Evolutionary conservation across 768 basidiomycete genomes (phyloP).

Genomic region (Podaxis sp.): DNA sequence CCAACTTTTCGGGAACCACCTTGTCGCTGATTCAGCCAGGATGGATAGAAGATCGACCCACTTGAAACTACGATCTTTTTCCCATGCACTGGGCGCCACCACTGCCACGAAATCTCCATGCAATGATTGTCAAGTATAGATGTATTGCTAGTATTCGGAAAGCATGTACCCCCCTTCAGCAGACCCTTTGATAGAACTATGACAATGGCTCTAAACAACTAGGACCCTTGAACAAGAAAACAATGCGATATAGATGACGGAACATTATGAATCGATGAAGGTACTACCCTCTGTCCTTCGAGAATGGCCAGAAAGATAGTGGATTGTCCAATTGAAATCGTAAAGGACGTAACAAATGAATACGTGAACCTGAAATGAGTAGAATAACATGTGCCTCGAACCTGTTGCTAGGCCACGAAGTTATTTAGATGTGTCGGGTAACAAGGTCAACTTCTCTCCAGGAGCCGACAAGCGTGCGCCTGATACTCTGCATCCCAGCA

Average conservation of each 20-base stretch:
- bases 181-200: neutral
- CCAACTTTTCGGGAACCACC: too few relatives aligned
- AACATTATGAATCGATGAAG: neutral
- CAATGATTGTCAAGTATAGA: neutral
- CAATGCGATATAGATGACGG: neutral
- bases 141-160: neutral
- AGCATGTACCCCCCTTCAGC: neutral
- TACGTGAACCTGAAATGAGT: neutral
- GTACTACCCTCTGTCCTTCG: neutral
- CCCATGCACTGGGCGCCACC: neutral
- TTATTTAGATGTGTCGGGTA: slow-evolving; percentile 22
- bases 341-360: neutral
- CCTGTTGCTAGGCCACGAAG: too few relatives aligned
- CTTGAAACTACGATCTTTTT: too few relatives aligned
- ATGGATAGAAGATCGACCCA: too few relatives aligned
- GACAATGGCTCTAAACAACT: neutral
- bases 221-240: neutral
- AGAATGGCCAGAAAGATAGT: neutral
- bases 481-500: slow-evolving; percentile 32
- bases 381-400: too few relatives aligned
- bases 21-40: too few relatives aligned
- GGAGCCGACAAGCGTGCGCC: slow-evolving; percentile 33
- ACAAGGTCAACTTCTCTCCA: slow-evolving; percentile 38
- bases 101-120: neutral
- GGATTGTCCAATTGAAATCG: neutral